phyloP scores from a whole-genome alignment of 345 rosid genomes.

The Physaria fendleri region DNA sequence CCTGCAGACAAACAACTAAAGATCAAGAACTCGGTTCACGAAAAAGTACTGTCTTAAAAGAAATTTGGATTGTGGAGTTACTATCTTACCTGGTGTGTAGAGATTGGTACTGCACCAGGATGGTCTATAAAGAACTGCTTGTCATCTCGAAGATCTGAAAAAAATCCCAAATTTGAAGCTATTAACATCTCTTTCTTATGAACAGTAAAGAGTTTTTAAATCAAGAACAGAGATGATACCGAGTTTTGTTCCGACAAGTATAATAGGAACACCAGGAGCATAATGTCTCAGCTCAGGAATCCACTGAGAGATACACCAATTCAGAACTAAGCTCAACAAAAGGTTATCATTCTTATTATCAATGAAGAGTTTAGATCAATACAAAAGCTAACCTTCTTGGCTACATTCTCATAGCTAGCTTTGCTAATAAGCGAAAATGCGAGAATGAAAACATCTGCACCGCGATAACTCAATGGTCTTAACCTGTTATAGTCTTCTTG shows the following conservation, averaged over 20 bases:
- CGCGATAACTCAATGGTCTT: conserved; percentile 89
- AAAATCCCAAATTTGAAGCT: conserved; percentile 11
- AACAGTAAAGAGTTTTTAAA: neutral
- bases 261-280: conserved; percentile 80
- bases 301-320: conserved; percentile 56
- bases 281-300: conserved; percentile 90
- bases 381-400: conserved; percentile 66
- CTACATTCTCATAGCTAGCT: conserved; percentile 94
- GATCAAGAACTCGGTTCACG: neutral
- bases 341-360: neutral
- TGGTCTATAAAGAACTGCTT: conserved; percentile 62
- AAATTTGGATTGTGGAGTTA: neutral
- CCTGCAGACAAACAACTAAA: conserved; percentile 37
- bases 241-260: conserved; percentile 88
- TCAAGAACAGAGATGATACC: conserved; percentile 36
- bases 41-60: neutral
- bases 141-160: conserved; percentile 70
- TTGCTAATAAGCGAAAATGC: conserved; percentile 98
- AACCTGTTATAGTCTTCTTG: conserved; percentile 90
- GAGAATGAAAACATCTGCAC: conserved; percentile 93
- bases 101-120: conserved; percentile 70
- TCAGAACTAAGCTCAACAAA: conserved; percentile 9
- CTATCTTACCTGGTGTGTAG: conserved; percentile 49
- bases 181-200: neutral
- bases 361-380: neutral